Conservation (phyloP, 23 red algal species). For the Gracilaria domingensis region DNA sequence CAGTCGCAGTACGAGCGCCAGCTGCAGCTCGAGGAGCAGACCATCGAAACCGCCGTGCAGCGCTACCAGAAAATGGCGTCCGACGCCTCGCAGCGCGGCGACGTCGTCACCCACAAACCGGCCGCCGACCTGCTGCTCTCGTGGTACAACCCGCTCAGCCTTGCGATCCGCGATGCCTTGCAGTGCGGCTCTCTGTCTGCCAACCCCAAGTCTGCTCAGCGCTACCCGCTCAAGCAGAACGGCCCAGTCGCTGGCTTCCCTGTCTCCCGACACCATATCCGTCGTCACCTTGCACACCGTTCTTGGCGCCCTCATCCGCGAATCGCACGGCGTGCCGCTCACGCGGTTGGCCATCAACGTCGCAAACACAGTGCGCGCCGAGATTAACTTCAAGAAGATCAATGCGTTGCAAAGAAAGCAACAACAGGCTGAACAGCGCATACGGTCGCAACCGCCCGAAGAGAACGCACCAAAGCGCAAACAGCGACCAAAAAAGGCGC, state of each 20-base stretch:
- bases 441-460: neutral
- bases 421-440: conserved; percentile 26
- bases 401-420: conserved; percentile 38
- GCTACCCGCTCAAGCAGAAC: neutral
- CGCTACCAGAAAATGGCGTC: conserved; percentile 61
- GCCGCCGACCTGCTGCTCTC: conserved; percentile 62
- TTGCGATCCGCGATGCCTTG: conserved; percentile 39
- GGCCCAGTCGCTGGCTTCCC: conserved; percentile 15
- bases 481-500: conserved; percentile 3
- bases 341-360: conserved; percentile 53
- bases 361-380: conserved; percentile 74
- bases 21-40: conserved; percentile 73
- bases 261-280: conserved; percentile 60
- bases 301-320: conserved; percentile 54
- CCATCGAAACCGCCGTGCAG: conserved; percentile 62
- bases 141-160: conserved; percentile 80
- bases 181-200: neutral
- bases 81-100: conserved; percentile 76
- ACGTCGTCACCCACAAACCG: conserved; percentile 63
- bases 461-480: conserved; percentile 6
- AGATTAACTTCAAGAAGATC: conserved; percentile 74
- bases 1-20: conserved; percentile 50
- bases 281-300: conserved; percentile 80
- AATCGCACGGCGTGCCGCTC: conserved; percentile 62
- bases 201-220: neutral